Evolutionary conservation across 2,329 filamentous ascomycete species (phyloP), one percentile per base, ranked within the genome.

Genomic region (Neopestalotiopsis clavispora): DNA sequence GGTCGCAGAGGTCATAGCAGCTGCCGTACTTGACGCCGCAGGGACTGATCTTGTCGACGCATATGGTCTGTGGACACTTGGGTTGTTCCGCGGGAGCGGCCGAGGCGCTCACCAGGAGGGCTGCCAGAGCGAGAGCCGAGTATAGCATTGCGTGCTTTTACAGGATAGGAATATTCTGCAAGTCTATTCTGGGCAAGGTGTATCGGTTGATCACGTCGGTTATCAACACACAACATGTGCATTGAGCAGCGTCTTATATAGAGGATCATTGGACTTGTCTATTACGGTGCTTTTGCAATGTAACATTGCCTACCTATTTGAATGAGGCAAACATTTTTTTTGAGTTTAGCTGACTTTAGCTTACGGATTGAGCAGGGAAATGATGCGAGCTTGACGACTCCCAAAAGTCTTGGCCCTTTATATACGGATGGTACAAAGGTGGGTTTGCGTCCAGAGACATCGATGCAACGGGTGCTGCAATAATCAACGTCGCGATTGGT

Each of bases 1-100:
- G 32, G 28, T 56, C 32, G 23, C 52, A 66, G 4, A 17, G 6
- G 23, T 56, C 64, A 30, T 64, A 64, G 40, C 61, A 64, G 38
- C 12, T 14, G 20, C 34, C 61, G 20, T 49, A 64, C 23, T 32
- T 23, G 4, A 49, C 61, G 40, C 61, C 61, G 40, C 61, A 64
- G 20, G n/a, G 14, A 38, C 34, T 64, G 17, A 45, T 14, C 34
- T 38, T 38, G 23, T 64, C 61, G 40, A 49, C n/a, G 20, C 61
- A 64, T 10, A 64, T 40, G 20, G 42, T 64, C 4, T 49, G 38
- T 1, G 61, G 61, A 20, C 61, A 64, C 40, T 45, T 23, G 14
- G n/a, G 20, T 12, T 20, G 34, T 49, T 45, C 38, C 7, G 61
- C 40, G 4, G 64, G 64, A 13, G 32, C 23, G 4, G 64, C 64